Evolutionary conservation across 2,329 filamentous ascomycete species (phyloP).

Genomic region (Aspergillus novoparasiticus): DNA sequence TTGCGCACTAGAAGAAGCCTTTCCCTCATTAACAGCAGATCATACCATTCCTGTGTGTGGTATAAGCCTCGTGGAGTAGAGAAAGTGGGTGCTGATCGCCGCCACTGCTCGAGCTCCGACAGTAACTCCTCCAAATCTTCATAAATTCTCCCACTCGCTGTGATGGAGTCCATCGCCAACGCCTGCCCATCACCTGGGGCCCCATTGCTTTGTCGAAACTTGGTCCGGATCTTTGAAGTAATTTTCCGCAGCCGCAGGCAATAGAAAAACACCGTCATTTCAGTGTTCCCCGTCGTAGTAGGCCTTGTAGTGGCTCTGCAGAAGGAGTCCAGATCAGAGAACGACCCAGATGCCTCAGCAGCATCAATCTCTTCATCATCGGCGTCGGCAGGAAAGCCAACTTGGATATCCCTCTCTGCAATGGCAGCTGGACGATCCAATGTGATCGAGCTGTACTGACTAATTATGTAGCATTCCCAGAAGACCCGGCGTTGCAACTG

Average conservation of each 20-base stretch:
- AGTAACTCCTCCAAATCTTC: neutral
- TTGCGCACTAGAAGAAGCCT: conserved; percentile 44
- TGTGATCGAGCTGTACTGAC: conserved; percentile 48
- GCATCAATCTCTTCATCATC: neutral
- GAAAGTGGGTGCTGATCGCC: neutral
- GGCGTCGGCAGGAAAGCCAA: neutral
- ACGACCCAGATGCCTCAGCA: neutral
- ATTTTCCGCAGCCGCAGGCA: neutral
- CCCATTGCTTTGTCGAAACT: neutral
- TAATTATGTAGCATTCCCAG: conserved; percentile 51
- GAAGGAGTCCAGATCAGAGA: neutral
- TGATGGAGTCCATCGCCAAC: neutral
- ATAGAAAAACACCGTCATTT: neutral
- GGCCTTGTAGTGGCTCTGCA: neutral
- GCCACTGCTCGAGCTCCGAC: neutral
- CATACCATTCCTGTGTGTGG: neutral
- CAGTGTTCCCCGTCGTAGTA: neutral
- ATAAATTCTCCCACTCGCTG: neutral
- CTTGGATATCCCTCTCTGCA: neutral
- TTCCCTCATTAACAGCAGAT: conserved; percentile 47
- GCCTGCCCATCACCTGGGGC: neutral
- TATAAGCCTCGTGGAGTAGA: neutral
- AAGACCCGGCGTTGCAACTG: conserved; percentile 46
- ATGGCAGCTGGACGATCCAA: conserved; percentile 46
- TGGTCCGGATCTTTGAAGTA: neutral